Conservation (phyloP, 179 eudicot species). For the Camellia oleifera region DNA sequence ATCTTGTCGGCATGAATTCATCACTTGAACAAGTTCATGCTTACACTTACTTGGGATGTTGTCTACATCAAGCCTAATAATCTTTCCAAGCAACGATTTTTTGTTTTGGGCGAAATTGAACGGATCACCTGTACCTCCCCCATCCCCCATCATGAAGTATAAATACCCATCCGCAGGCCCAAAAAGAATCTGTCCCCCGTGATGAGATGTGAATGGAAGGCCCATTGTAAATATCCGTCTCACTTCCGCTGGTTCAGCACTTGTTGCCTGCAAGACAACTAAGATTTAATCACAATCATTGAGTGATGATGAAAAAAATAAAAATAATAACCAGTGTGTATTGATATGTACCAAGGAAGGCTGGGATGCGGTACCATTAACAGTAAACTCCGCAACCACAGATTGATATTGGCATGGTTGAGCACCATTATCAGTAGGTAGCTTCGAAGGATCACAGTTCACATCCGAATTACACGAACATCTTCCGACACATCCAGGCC, state of each 20-base stretch:
- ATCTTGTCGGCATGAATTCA: no score
- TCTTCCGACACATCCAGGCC: slow-evolving; percentile 70
- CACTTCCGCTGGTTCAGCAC: slow-evolving; percentile 66
- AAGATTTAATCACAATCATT: not conserved
- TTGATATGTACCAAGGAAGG: slow-evolving; percentile 44
- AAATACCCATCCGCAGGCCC: slow-evolving; percentile 80
- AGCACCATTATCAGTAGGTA: slow-evolving; percentile 43
- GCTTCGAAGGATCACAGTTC: slow-evolving; percentile 70
- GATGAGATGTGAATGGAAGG: slow-evolving; percentile 76
- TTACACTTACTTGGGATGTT: slow-evolving; percentile 57
- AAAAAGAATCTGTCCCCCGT: slow-evolving; percentile 80
- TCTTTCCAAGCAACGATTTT: slow-evolving; percentile 83
- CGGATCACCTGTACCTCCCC: slow-evolving; percentile 71
- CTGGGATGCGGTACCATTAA: slow-evolving; percentile 45
- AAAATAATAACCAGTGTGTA: not conserved
- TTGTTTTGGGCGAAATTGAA: slow-evolving; percentile 82
- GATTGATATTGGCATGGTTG: slow-evolving; percentile 73
- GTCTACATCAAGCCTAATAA: slow-evolving; percentile 76
- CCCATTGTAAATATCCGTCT: slow-evolving; percentile 89
- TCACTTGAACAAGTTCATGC: not conserved
- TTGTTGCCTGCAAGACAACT: slow-evolving; percentile 42
- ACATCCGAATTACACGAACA: slow-evolving; percentile 86
- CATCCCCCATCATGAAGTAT: slow-evolving; percentile 88
- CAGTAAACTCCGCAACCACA: slow-evolving; percentile 69
- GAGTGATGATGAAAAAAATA: not conserved